These are phyloP conservation scores for Dictyostelium brefeldianum DNA, from an alignment of 78 protist genomes.

Conservation along the genomic window DNA sequence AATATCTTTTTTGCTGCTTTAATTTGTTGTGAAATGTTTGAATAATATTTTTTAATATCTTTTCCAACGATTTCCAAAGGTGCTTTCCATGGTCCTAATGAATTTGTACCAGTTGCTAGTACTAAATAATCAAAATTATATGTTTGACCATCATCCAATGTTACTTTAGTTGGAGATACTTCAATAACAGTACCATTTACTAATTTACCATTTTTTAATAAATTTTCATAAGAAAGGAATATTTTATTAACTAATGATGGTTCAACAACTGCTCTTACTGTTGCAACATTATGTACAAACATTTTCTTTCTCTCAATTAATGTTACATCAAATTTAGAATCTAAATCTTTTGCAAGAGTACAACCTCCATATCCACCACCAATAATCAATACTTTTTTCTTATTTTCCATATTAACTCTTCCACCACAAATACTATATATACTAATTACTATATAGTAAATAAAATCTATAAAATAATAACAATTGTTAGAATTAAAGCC, in stretches of 20 bases:
- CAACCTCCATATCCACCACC: slow-evolving; percentile 82
- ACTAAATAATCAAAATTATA: slow-evolving; percentile 48
- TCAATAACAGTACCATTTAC: slow-evolving; percentile 8
- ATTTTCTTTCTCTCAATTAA: slow-evolving; percentile 53
- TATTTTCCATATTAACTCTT: neutral
- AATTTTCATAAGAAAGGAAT: slow-evolving; percentile 41
- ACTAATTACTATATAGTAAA: too few relatives aligned
- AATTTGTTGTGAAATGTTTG: neutral
- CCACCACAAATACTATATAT: too few relatives aligned
- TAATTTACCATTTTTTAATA: slow-evolving; percentile 56
- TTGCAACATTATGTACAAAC: slow-evolving; percentile 55
- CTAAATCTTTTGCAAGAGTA: slow-evolving; percentile 29
- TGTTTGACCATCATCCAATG: slow-evolving; percentile 20
- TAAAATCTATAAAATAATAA: too few relatives aligned
- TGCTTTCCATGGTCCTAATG: slow-evolving; percentile 49
- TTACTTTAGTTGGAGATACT: slow-evolving; percentile 12
- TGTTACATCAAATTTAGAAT: slow-evolving; percentile 60
- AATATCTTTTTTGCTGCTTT: slow-evolving; percentile 6
- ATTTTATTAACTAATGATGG: slow-evolving; percentile 34
- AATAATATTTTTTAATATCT: neutral
- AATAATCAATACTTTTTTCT: slow-evolving; percentile 61
- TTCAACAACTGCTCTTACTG: slow-evolving; percentile 42
- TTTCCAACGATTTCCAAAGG: neutral
- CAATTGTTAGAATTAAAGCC: too few relatives aligned
- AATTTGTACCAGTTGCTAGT: slow-evolving; percentile 68